Percentiles rank a stretch among this genome's conserved stretches.
Conservation (phyloP, 2,329 filamentous ascomycete species). For the Aspergillus eucalypticola region DNA sequence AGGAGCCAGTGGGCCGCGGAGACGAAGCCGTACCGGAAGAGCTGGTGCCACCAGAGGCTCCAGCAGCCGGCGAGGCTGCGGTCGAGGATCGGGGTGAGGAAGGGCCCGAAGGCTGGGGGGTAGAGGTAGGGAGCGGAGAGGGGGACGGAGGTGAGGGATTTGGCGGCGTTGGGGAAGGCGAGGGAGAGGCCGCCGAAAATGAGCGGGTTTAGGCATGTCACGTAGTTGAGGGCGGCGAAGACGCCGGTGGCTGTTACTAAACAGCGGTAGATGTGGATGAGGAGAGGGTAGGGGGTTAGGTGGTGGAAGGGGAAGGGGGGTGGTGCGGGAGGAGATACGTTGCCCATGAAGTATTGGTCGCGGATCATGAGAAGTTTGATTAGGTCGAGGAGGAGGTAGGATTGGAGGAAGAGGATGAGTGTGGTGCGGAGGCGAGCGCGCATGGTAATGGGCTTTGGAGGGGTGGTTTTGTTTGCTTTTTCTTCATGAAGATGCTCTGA, state of each 20-base stretch:
- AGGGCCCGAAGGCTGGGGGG: constrained; percentile 57
- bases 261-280: constrained; percentile 59
- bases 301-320: constrained; percentile 49
- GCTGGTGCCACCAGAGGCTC: constrained; percentile 89
- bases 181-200: constrained; percentile 56
- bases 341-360: constrained; percentile 74
- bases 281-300: constrained; percentile 32
- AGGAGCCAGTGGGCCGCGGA: constrained; percentile 42
- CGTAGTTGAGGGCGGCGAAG: constrained; percentile 59
- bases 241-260: constrained; percentile 59
- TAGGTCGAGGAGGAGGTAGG: constrained; percentile 70
- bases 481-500: constrained; percentile 3
- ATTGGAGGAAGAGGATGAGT: constrained; percentile 51
- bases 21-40: constrained; percentile 66
- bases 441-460: constrained; percentile 1
- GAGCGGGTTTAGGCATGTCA: constrained; percentile 63
- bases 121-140: constrained; percentile 64
- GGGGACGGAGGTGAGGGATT: constrained; percentile 60
- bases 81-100: constrained; percentile 47
- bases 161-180: constrained; percentile 54
- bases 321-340: constrained; percentile 51
- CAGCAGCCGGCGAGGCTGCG: constrained; percentile 78
- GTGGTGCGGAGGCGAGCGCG: constrained; percentile 49
- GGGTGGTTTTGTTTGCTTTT: too few species aligned
- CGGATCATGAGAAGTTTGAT: constrained; percentile 68